A percentile compares a stretch with the other conserved stretches of the same genome.
Evolutionary conservation across 495 filamentous ascomycete genomes (phyloP).

Genomic region (Achaetomiella virescens): DNA sequence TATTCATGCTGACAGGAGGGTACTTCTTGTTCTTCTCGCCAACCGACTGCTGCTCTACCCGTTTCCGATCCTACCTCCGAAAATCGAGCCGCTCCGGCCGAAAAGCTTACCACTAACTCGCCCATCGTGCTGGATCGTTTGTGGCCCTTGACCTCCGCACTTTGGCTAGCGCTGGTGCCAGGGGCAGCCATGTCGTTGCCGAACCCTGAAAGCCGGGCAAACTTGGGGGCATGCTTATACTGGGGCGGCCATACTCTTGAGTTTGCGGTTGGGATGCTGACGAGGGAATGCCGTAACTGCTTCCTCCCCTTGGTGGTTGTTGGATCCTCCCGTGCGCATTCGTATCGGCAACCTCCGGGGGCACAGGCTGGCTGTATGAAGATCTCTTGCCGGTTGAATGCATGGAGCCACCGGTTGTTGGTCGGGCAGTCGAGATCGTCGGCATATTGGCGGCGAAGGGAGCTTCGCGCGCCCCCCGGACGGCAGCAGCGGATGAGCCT

Average conservation of each 20-base stretch:
- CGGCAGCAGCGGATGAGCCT: constrained; percentile 36
- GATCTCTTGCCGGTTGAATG: constrained; percentile 67
- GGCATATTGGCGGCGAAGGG: constrained; percentile 38
- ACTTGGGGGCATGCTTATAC: constrained; percentile 49
- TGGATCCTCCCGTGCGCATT: constrained; percentile 88
- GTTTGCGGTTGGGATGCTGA: constrained; percentile 46
- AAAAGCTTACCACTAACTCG: constrained; percentile 71
- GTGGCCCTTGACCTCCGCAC: constrained; percentile 57
- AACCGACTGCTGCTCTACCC: constrained; percentile 34
- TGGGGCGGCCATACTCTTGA: constrained; percentile 54
- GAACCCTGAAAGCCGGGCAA: constrained; percentile 45
- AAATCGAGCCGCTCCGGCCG: constrained; percentile 70
- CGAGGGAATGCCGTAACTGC: constrained; percentile 69
- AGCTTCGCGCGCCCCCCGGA: constrained; percentile 49
- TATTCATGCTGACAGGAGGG: constrained; percentile 75
- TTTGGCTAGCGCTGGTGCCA: neutral
- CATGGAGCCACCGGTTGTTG: constrained; percentile 78
- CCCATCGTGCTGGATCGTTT: constrained; percentile 87
- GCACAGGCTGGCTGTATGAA: constrained; percentile 84
- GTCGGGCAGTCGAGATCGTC: constrained; percentile 51
- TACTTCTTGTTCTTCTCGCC: constrained; percentile 54
- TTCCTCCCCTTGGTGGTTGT: constrained; percentile 69
- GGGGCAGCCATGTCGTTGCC: constrained; percentile 4
- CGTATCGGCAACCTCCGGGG: constrained; percentile 79
- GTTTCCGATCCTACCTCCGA: constrained; percentile 52